Conservation (phyloP, 345 rosid genomes). For the Cardamine occulta region DNA sequence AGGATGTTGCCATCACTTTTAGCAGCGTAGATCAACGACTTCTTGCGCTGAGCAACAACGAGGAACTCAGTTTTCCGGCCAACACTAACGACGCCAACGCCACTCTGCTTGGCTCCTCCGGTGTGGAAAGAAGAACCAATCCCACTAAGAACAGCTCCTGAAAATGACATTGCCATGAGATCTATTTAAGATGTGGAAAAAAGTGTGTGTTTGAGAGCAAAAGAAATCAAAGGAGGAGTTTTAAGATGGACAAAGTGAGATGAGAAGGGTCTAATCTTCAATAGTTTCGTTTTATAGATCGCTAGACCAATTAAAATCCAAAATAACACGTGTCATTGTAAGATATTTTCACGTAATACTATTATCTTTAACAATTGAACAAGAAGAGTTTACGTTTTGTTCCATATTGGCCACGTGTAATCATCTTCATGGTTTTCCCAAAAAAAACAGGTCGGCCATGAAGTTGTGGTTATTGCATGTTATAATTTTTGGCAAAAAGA, state of each 20-base stretch:
- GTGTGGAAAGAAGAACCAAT: conserved; percentile 27
- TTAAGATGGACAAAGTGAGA: not conserved
- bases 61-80: conserved; percentile 13
- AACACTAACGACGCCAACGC: not conserved
- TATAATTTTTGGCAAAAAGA: conserved; percentile 16
- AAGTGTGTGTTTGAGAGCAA: not conserved
- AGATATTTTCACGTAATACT: conserved; percentile 12
- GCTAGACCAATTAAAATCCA: conserved; percentile 15
- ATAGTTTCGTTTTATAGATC: conserved; percentile 30
- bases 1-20: conserved; percentile 36
- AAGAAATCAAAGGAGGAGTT: not conserved
- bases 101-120: conserved; percentile 19
- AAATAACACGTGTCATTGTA: conserved; percentile 11
- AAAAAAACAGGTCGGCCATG: conserved; percentile 32
- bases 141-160: conserved; percentile 34
- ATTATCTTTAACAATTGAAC: not conserved
- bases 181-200: not conserved
- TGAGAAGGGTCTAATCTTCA: conserved; percentile 5
- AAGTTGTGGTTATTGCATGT: conserved; percentile 29
- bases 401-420: conserved; percentile 1
- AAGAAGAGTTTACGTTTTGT: not conserved
- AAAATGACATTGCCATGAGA: conserved; percentile 38
- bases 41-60: conserved; percentile 32
- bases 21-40: conserved; percentile 34
- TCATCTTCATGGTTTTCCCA: not conserved